A percentile compares a stretch with the other conserved stretches of the same genome.
Evolutionary conservation across 345 rosid species (phyloP).

Genomic region (Citrus sp.): DNA sequence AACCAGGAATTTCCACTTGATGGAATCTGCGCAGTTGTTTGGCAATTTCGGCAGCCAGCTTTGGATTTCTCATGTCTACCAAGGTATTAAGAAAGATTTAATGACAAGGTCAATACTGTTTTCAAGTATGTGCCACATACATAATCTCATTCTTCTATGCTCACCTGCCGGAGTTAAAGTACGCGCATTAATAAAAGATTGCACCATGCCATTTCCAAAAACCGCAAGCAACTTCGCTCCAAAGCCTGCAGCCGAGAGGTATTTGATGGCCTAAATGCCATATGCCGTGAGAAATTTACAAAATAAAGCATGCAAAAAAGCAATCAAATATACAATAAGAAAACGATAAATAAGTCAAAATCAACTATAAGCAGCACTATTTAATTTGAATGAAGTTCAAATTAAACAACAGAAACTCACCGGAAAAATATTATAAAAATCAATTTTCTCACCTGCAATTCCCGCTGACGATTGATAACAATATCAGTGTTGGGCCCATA

Average conservation of each 20-base stretch:
- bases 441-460: slow-evolving; percentile 47
- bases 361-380: not conserved
- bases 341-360: not conserved
- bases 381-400: not conserved
- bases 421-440: not conserved
- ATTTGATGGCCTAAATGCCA: slow-evolving; percentile 75
- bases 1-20: slow-evolving; percentile 78
- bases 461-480: slow-evolving; percentile 80
- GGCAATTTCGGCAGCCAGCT: slow-evolving; percentile 84
- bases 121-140: not conserved
- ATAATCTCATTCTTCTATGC: not conserved
- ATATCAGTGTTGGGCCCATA: slow-evolving; percentile 94
- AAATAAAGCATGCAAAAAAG: slow-evolving; percentile 10
- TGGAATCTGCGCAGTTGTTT: slow-evolving; percentile 79
- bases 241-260: slow-evolving; percentile 95
- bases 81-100: slow-evolving; percentile 1
- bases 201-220: slow-evolving; percentile 96
- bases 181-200: slow-evolving; percentile 83
- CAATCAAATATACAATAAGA: slow-evolving; percentile 1
- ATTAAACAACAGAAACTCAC: not conserved
- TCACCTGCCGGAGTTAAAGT: slow-evolving; percentile 75
- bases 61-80: slow-evolving; percentile 77
- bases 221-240: slow-evolving; percentile 93
- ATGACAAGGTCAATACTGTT: not conserved
- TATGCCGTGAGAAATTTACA: slow-evolving; percentile 14